phyloP scores from a whole-genome alignment of 2,329 filamentous ascomycete genomes.

The Didymella glomerata region DNA sequence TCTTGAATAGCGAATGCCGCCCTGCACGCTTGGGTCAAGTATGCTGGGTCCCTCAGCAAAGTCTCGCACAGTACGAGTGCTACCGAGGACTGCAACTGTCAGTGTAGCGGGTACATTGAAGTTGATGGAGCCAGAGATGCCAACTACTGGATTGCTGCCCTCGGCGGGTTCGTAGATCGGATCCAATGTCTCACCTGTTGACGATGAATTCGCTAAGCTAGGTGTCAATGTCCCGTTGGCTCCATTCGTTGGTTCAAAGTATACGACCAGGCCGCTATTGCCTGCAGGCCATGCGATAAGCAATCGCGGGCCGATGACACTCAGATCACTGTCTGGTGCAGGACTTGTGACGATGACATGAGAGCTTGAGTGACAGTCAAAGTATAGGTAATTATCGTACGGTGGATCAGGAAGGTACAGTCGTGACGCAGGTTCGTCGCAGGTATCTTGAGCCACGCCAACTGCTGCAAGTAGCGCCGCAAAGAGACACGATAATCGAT shows the following conservation, averaged over 20 bases:
- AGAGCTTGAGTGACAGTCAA: constrained; percentile 66
- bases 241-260: constrained; percentile 64
- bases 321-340: constrained; percentile 61
- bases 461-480: constrained; percentile 12
- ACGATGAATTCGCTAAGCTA: constrained; percentile 60
- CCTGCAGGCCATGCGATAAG: constrained; percentile 70
- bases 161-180: constrained; percentile 54
- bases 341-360: constrained; percentile 71
- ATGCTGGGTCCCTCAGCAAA: constrained; percentile 65
- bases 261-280: constrained; percentile 67
- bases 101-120: constrained; percentile 67
- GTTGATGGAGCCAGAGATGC: constrained; percentile 62
- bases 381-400: constrained; percentile 72
- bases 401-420: constrained; percentile 64
- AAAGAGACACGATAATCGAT: neutral
- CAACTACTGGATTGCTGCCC: constrained; percentile 57
- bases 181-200: constrained; percentile 55
- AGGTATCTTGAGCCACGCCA: constrained; percentile 14
- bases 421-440: constrained; percentile 29
- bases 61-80: constrained; percentile 69
- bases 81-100: constrained; percentile 66
- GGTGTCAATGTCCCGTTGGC: constrained; percentile 64
- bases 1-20: constrained; percentile 57
- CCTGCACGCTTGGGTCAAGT: constrained; percentile 63
- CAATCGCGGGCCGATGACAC: constrained; percentile 65